Base-by-base conservation (phyloP, 345 rosid genomes). In the Physaria fendleri region DNA sequence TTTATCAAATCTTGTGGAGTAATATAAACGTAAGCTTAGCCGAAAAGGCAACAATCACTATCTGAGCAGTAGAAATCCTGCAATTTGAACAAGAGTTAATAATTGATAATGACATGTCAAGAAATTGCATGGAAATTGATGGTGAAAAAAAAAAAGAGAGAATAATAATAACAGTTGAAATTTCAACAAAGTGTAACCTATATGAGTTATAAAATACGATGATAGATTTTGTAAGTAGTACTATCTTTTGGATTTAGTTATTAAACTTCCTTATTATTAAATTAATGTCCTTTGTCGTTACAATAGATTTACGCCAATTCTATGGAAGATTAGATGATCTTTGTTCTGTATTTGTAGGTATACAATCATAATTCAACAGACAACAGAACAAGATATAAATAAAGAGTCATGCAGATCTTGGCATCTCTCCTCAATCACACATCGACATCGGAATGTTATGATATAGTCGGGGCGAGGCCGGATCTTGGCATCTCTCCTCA, bases 21-120 rank as follows among this genome's bases (percentile, higher is more conserved):
- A 27, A n/a, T 14, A 20, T 7, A 51, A 29, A 41, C 59, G 6
- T 21, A 10, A 64, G 10, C 70, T 65, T 65, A 46, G 46, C 9
- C n/a, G 0, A 52, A 41, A 68, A 68, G 67, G 56, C 41, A 29
- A 50, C 62, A 15, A 25, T 57, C 65, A 39, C 58, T n/a, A 29
- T 39, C 51, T n/a, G 1, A 24, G 7, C 14, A 11, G 5, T 3
- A 20, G 2, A 15, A 48, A 30, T 5, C 13, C 40, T 10, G 25
- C 25, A 27, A 37, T 23, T 67, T 59, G 60, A 64, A 33, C 61
- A 37, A 9, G 11, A 23, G 2, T 3, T 21, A 15, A 12, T 7
- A 39, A 39, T 39, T 39, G 14, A 24, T 45, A 41, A 22, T 13
- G 41, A 18, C 51, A 51, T 34, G 27, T 59, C 48, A 34, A 35